Evolutionary conservation across 1,284 basidiomycete species (phyloP), one percentile per base, ranked within the genome.

Genomic region (Apiotrichum siamense): DNA sequence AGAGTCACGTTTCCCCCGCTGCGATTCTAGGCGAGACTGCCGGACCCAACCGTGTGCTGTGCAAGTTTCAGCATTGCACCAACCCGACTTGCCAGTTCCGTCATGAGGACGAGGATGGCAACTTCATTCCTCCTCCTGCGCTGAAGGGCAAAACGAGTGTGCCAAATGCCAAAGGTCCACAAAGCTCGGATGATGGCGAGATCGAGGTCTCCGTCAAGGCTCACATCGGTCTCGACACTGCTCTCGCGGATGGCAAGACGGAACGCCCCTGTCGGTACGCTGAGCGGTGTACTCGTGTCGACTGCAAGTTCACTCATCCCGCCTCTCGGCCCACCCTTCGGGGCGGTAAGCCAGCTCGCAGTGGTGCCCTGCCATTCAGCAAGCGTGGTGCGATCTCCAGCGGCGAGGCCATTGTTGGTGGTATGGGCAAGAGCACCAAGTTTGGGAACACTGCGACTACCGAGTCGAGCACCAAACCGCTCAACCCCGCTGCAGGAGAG

Each of bases 1-100:
- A 88, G 72, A 83, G 82, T 24, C 90, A 94, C 69, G 85, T 90
- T 54, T 90, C 87, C 64, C 87, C 89, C 10, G 88, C 89, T 7
- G 83, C 83, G 21, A 75, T 82, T 7, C 83, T 84, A 47, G 66
- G 74, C 36, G 69, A 61, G 10, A 41, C 50, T 2, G 61, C 69
- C 1, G 74, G 73, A 44, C 68, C 70, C 2, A 61, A 57, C 35
- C 61, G 69, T 33, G 51, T 75, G 17, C 57, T 72, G 10, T 76
- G 74, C 61, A 72, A 72, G 61, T 74, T 66, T 53, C 70, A 68
- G 53, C 66, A 71, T 55, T 74, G 72, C 59, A 74, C 65, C 29
- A 74, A 74, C 58, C 70, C 73, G 2, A 49, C 71, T 7, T 76
- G 74, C 57, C 63, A 65, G 31, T 76, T 65, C 63, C 65, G 72